phyloP scores from a whole-genome alignment of 768 basidiomycete species.

The Lactarius hengduanensis region DNA sequence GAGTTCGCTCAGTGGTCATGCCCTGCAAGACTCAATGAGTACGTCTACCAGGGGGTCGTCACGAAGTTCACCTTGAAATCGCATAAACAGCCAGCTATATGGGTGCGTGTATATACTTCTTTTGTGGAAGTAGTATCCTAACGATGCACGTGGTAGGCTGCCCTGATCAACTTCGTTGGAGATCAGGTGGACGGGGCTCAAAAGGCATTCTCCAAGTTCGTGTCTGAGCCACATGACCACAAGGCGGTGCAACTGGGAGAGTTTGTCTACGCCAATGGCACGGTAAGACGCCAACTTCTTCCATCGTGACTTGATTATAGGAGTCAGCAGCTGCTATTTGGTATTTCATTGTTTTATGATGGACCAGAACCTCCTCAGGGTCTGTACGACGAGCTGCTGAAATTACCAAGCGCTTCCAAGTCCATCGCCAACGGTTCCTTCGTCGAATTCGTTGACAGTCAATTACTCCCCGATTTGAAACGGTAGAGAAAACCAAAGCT shows the following conservation, averaged over 20 bases:
- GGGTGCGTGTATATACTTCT: not conserved
- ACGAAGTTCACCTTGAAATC: slow-evolving; percentile 21
- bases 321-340: not conserved
- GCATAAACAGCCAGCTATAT: slow-evolving; percentile 18
- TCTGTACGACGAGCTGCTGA: slow-evolving; percentile 16
- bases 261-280: slow-evolving; percentile 1
- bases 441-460: not conserved
- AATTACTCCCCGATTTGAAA: not conserved
- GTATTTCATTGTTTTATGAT: slow-evolving; percentile 12
- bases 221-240: slow-evolving; percentile 1
- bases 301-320: no score
- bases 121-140: not conserved
- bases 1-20: not conserved
- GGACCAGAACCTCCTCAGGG: slow-evolving; percentile 11
- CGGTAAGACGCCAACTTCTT: not conserved
- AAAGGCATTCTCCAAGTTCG: slow-evolving; percentile 2
- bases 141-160: slow-evolving; percentile 2
- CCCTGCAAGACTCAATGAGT: not conserved
- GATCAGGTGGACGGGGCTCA: slow-evolving; percentile 4
- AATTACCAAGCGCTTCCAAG: not conserved
- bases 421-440: slow-evolving; percentile 3
- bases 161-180: slow-evolving; percentile 1
- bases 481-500: not conserved
- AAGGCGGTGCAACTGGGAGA: slow-evolving; percentile 7
- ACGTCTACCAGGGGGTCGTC: slow-evolving; percentile 17